Evolutionary conservation across 306 rosid species (phyloP).

Genomic region (Quercus bicolor): DNA sequence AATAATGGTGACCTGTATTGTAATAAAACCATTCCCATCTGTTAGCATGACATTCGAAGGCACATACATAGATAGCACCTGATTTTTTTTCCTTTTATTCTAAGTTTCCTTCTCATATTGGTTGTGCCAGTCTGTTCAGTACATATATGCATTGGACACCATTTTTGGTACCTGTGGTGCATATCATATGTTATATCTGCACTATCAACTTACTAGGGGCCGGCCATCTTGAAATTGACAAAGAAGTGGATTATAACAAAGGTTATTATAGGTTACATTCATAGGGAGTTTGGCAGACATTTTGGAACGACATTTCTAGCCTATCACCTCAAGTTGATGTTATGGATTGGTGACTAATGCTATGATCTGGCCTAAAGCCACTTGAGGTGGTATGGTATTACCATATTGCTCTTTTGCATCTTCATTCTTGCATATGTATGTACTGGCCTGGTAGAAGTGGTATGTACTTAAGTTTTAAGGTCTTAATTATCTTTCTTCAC

Average conservation of each 20-base stretch:
- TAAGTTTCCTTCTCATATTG: background rate
- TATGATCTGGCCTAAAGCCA: background rate
- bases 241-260: background rate
- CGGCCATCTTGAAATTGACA: background rate
- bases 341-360: background rate
- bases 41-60: background rate
- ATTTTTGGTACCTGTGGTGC: background rate
- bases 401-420: background rate
- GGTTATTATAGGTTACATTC: background rate
- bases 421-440: background rate
- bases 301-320: background rate
- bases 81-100: too few relatives aligned
- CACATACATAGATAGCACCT: background rate
- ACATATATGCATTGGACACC: background rate
- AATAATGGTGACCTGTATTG: background rate
- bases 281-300: background rate
- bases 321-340: background rate
- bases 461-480: slow-evolving; percentile 9
- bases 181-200: background rate
- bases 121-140: too few relatives aligned
- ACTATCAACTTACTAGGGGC: background rate
- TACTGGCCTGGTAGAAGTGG: background rate
- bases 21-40: background rate
- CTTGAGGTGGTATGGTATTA: background rate
- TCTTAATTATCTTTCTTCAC: slow-evolving; percentile 27